phyloP scores from a whole-genome alignment of 2,329 filamentous ascomycete species.

The Daldinia eschscholtzii region DNA sequence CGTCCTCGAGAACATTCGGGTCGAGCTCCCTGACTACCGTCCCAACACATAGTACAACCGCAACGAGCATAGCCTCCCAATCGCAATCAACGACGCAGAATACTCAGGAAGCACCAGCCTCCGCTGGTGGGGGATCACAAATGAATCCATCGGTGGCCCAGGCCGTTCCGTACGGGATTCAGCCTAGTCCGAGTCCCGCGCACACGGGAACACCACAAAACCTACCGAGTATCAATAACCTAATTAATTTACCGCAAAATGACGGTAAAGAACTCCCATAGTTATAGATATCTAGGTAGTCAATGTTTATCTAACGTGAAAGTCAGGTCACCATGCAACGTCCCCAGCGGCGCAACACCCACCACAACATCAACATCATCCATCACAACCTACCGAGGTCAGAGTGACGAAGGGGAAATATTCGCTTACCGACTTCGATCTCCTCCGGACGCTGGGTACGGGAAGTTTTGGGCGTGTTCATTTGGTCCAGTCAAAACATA shows the following conservation, averaged over 20 bases:
- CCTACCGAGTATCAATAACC: constrained; percentile 83
- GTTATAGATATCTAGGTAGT: constrained; percentile 12
- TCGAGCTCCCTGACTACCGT: constrained; percentile 56
- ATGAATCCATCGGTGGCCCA: constrained; percentile 51
- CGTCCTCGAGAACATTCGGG: constrained; percentile 66
- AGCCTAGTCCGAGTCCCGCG: constrained; percentile 54
- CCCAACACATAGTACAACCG: constrained; percentile 48
- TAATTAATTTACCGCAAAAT: constrained; percentile 76
- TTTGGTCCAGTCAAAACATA: constrained; percentile 96
- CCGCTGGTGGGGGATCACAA: constrained; percentile 51
- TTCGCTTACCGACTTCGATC: constrained; percentile 87
- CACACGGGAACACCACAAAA: constrained; percentile 66
- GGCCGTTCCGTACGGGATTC: constrained; percentile 58
- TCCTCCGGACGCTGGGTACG: constrained; percentile 92
- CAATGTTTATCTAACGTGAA: constrained; percentile 45
- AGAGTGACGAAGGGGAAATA: constrained; percentile 97
- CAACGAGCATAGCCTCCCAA: constrained; percentile 42
- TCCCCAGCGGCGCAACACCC: constrained; percentile 46
- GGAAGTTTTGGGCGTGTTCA: constrained; percentile 98
- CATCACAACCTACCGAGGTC: constrained; percentile 55
- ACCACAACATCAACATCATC: constrained; percentile 27
- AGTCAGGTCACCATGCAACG: constrained; percentile 56
- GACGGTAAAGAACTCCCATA: constrained; percentile 48
- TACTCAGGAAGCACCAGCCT: constrained; percentile 45
- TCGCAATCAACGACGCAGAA: constrained; percentile 42